These are phyloP conservation scores for Exophiala dermatitidis DNA, from an alignment of 2,329 filamentous ascomycete species.

Conservation along the genomic window DNA sequence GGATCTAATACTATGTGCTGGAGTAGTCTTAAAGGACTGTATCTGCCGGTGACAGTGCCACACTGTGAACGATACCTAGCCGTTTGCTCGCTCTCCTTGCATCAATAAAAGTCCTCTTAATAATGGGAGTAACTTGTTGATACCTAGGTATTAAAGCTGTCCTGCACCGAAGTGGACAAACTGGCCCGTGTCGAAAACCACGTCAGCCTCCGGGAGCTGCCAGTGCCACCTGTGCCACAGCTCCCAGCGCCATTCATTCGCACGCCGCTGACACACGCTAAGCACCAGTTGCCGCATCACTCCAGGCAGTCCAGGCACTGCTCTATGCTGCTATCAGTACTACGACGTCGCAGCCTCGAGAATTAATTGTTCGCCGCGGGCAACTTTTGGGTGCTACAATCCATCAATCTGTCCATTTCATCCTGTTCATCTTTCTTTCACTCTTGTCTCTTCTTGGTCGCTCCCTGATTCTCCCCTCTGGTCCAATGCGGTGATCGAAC, in stretches of 20 bases:
- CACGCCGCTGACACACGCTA: not conserved
- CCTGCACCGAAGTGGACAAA: too few relatives aligned
- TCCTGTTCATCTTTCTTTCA: conserved; percentile 1
- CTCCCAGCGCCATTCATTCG: not conserved
- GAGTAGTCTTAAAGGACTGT: too few relatives aligned
- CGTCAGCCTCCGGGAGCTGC: not conserved
- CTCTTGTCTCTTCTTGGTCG: not conserved
- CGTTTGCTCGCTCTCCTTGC: too few relatives aligned
- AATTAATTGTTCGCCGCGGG: conserved; percentile 11
- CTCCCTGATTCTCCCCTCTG: not conserved
- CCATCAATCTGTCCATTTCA: conserved; percentile 13
- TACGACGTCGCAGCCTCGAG: not conserved
- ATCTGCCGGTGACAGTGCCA: too few relatives aligned
- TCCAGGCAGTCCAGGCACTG: too few relatives aligned
- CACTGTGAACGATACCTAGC: too few relatives aligned
- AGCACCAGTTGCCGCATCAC: not conserved
- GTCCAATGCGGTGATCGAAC: conserved; percentile 20
- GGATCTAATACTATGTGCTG: too few relatives aligned
- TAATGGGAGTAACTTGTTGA: too few relatives aligned
- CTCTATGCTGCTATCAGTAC: not conserved
- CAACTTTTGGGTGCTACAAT: conserved; percentile 11
- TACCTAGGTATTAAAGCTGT: too few relatives aligned
- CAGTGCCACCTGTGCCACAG: too few relatives aligned
- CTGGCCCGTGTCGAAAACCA: not conserved
- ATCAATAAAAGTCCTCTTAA: too few relatives aligned